A percentile compares a stretch with the other conserved stretches of the same genome.
Evolutionary conservation across 2,329 filamentous ascomycete genomes (phyloP).

Genomic region (Phoma herbarum): DNA sequence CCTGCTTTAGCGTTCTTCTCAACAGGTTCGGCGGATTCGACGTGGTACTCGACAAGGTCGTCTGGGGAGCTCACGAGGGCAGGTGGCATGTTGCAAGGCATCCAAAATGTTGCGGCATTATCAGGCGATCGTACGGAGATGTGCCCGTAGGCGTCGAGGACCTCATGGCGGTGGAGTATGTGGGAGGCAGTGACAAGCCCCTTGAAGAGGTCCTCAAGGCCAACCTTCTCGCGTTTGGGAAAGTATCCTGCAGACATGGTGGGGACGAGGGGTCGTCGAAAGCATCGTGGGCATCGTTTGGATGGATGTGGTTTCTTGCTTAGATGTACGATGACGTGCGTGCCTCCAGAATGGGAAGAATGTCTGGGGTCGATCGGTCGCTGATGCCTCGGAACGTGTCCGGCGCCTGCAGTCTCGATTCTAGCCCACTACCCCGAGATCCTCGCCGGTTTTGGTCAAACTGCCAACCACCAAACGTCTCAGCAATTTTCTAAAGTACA

Average conservation of each 20-base stretch:
- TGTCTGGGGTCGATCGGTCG: slow-evolving; percentile 1
- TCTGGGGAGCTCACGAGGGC: slow-evolving; percentile 53
- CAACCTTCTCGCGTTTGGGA: slow-evolving; percentile 50
- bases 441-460: neutral
- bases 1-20: slow-evolving; percentile 46
- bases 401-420: neutral
- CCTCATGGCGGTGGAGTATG: slow-evolving; percentile 61
- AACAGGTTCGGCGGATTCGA: slow-evolving; percentile 52
- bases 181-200: slow-evolving; percentile 59
- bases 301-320: slow-evolving; percentile 17
- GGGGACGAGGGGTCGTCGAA: neutral
- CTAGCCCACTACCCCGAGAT: neutral
- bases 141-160: slow-evolving; percentile 65
- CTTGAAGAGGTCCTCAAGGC: slow-evolving; percentile 49
- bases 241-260: slow-evolving; percentile 50
- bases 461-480: neutral
- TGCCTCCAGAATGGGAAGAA: slow-evolving; percentile 12
- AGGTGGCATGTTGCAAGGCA: slow-evolving; percentile 55
- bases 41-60: slow-evolving; percentile 56
- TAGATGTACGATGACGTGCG: slow-evolving; percentile 33
- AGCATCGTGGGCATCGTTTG: slow-evolving; percentile 11
- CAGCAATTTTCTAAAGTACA: too few relatives aligned
- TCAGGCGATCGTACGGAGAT: slow-evolving; percentile 62
- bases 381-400: slow-evolving; percentile 9
- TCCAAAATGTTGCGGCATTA: slow-evolving; percentile 57